Evolutionary conservation across 2,329 filamentous ascomycete species (phyloP), one percentile per base, ranked within the genome.

Genomic region (Colletotrichum sublineola): DNA sequence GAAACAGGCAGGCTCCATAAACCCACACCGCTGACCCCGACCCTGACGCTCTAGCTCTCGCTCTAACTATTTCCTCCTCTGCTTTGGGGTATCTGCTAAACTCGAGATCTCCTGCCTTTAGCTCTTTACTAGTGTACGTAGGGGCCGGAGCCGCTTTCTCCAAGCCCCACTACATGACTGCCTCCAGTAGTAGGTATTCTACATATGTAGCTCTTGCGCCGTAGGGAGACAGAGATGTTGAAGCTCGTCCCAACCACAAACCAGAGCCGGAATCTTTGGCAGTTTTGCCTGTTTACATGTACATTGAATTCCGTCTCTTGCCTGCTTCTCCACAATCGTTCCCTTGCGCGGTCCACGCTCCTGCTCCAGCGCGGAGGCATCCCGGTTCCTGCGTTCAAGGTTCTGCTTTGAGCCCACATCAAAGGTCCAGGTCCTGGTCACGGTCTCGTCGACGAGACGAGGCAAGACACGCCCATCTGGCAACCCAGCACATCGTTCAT

Each of bases 361-460:
- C 38, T 71, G 57, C 55, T 67, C 11, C 64, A 38, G 24, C 55
- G 31, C 33, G n/a, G 44, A 60, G 44, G 24, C 31, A 60, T 50
- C 55, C 53, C 33, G 24, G 57, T 38, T 56, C 52, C 40, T 53
- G 40, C 65, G 33, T 64, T 38, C 58, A 68, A 52, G 44, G 64
- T 68, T 24, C 52, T 67, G 63, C 63, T 71, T 61, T 38, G 46
- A 68, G 63, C 63, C 66, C 61, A 44, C 44, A 38, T 52, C 60
- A 62, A 63, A 56, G 53, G 53, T 38, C 57, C 55, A 63, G 56
- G 56, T 58, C 64, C 44, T 15, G 67, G 67, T 66, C 67, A 71
- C 69, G 65, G 69, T 58, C 69, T 64, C 44, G 52, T 40, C 60
- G 58, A 72, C 65, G 58, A 72, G 69, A 72, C 69, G 46, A 72